Percentiles rank a stretch among this genome's conserved stretches.
phyloP scores from a whole-genome alignment of 176 grass and related monocot species.

The Eleusine indica region DNA sequence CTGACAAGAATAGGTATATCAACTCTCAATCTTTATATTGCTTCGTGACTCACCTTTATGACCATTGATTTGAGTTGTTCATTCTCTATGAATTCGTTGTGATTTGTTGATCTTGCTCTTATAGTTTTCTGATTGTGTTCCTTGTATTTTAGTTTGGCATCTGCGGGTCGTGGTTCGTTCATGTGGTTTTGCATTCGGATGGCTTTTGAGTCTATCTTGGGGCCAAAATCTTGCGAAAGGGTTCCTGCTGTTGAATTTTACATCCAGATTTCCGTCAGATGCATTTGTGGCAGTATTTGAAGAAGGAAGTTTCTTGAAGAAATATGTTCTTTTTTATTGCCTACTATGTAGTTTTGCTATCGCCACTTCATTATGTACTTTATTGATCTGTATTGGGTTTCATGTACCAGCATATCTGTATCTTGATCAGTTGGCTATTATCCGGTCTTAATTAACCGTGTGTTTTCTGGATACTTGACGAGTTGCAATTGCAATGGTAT shows the following conservation, averaged over 20 bases:
- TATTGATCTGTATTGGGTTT: constrained; percentile 49
- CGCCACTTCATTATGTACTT: constrained; percentile 48
- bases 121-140: constrained; percentile 59
- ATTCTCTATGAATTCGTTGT: constrained; percentile 38
- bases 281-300: constrained; percentile 59
- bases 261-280: constrained; percentile 57
- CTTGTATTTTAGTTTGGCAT: constrained; percentile 76
- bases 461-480: constrained; percentile 36
- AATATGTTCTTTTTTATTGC: constrained; percentile 54
- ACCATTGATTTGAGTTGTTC: constrained; percentile 20
- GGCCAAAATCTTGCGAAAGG: constrained; percentile 75
- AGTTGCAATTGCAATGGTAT: constrained; percentile 39
- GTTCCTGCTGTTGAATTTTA: constrained; percentile 78
- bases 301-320: constrained; percentile 64
- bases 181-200: constrained; percentile 81
- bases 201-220: constrained; percentile 85
- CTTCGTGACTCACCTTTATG: constrained; percentile 32
- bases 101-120: constrained; percentile 43
- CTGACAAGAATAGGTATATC: constrained; percentile 77
- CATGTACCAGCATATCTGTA: constrained; percentile 54
- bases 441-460: constrained; percentile 39
- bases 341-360: constrained; percentile 46
- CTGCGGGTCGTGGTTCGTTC: constrained; percentile 74
- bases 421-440: constrained; percentile 44
- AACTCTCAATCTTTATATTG: constrained; percentile 36